phyloP scores from a whole-genome alignment of 208 protist genomes.

The Porcisia deanei region DNA sequence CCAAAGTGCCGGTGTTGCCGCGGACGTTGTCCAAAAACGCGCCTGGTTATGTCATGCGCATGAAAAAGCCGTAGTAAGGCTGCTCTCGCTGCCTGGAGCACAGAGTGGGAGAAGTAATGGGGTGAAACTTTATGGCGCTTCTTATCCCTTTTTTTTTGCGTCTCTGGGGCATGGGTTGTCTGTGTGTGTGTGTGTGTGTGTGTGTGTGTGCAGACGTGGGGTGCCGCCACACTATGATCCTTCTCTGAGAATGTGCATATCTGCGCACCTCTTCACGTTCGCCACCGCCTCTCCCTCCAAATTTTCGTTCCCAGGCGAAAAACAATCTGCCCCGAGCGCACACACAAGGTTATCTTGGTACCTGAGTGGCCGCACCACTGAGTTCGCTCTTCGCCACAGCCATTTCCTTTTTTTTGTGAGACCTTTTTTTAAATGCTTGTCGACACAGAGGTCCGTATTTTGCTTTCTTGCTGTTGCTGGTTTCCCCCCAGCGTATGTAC shows the following conservation, averaged over 20 bases:
- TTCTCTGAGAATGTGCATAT: not conserved
- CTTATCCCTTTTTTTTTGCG: not conserved
- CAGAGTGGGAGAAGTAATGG: not conserved
- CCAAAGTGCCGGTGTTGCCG: conserved; percentile 68
- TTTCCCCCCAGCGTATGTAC: too few relatives aligned
- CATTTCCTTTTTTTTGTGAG: not conserved
- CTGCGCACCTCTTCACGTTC: not conserved
- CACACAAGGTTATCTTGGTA: not conserved
- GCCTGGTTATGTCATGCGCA: conserved; percentile 66
- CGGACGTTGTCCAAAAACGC: conserved; percentile 65
- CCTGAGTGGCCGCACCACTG: not conserved
- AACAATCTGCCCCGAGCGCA: not conserved
- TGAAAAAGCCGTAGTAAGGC: conserved; percentile 55
- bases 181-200: not conserved
- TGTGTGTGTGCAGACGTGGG: not conserved
- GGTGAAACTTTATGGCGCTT: not conserved
- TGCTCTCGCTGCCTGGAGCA: not conserved
- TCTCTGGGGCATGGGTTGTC: not conserved
- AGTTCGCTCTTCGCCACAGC: too few relatives aligned
- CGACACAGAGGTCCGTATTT: not conserved
- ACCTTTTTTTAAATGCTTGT: too few relatives aligned
- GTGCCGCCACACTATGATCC: not conserved
- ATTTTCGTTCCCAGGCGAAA: too few relatives aligned
- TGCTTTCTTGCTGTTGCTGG: not conserved
- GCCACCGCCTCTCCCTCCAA: not conserved